Evolutionary conservation across 345 rosid species (phyloP).

Genomic region (Boechera retrofracta): DNA sequence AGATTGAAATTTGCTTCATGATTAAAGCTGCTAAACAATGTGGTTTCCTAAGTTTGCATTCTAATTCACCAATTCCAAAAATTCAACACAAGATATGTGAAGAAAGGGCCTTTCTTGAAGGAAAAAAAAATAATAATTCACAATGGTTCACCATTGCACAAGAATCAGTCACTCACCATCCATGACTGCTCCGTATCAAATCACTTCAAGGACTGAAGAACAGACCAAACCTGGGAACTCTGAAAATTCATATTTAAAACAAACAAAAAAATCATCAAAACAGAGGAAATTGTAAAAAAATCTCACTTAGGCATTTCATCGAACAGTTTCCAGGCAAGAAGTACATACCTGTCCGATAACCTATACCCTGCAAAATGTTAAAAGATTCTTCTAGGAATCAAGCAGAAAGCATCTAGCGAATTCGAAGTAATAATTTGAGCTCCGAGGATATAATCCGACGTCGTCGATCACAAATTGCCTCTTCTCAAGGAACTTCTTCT

Average conservation of each 20-base stretch:
- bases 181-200: conserved; percentile 40
- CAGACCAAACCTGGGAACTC: conserved; percentile 4
- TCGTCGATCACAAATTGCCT: conserved; percentile 55
- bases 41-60: background rate
- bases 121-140: background rate
- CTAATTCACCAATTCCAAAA: background rate
- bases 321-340: conserved; percentile 34
- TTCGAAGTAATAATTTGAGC: background rate
- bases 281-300: background rate
- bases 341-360: background rate
- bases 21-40: background rate
- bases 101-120: conserved; percentile 6
- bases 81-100: conserved; percentile 6
- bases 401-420: background rate
- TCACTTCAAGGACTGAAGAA: background rate
- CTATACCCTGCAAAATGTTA: background rate
- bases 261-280: background rate
- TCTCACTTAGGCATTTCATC: conserved; percentile 38
- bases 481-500: conserved; percentile 67
- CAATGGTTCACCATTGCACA: background rate
- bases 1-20: background rate
- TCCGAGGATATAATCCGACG: conserved; percentile 56
- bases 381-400: background rate
- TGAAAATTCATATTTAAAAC: background rate
- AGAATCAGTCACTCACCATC: conserved; percentile 42